phyloP scores from a whole-genome alignment of 495 filamentous ascomycete genomes.

The Neurospora sp. region DNA sequence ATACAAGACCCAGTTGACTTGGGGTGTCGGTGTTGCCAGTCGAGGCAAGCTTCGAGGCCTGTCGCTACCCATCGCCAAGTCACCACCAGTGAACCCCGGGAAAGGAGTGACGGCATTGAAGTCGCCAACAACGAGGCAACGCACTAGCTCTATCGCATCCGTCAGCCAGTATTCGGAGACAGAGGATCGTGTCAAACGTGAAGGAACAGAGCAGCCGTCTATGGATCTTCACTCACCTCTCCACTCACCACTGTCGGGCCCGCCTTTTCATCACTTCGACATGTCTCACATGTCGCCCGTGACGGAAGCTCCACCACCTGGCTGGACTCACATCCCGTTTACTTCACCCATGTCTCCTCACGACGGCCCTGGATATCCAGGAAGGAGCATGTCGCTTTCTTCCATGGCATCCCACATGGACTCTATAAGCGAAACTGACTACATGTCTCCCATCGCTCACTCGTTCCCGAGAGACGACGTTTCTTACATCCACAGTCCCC shows the following conservation, averaged over 20 bases:
- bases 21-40: slow-evolving; percentile 95
- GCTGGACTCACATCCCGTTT: slow-evolving; percentile 25
- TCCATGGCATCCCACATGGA: slow-evolving; percentile 34
- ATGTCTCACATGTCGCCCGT: slow-evolving; percentile 26
- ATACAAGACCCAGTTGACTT: slow-evolving; percentile 95
- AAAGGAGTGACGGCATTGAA: slow-evolving; percentile 30
- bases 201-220: slow-evolving; percentile 7
- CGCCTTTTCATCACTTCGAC: slow-evolving; percentile 30
- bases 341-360: slow-evolving; percentile 15
- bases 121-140: slow-evolving; percentile 21
- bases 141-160: slow-evolving; percentile 28
- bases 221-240: slow-evolving; percentile 2
- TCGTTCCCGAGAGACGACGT: slow-evolving; percentile 40
- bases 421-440: slow-evolving; percentile 45
- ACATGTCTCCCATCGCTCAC: slow-evolving; percentile 41
- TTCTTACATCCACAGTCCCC: slow-evolving; percentile 26
- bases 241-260: slow-evolving; percentile 4
- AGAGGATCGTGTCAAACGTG: slow-evolving; percentile 22
- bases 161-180: slow-evolving; percentile 26
- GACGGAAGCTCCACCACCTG: slow-evolving; percentile 21
- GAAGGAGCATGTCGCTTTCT: slow-evolving; percentile 14
- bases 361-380: slow-evolving; percentile 15
- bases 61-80: slow-evolving; percentile 71
- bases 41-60: slow-evolving; percentile 89
- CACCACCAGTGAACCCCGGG: slow-evolving; percentile 43